Evolutionary conservation across 1,139 yeast genomes (phyloP).

Genomic region (Scheffersomyces segobiensis): DNA sequence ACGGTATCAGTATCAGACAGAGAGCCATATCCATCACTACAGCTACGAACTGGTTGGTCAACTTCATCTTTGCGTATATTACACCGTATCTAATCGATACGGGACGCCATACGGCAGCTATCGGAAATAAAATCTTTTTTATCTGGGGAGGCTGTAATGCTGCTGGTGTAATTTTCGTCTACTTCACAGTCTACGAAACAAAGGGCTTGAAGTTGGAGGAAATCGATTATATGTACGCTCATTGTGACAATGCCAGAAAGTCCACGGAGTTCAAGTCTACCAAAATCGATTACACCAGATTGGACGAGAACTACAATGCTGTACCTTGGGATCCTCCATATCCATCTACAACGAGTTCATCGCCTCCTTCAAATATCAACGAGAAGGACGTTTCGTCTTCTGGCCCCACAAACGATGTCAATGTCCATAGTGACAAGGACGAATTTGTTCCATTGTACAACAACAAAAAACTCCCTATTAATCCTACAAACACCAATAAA

Average conservation of each 20-base stretch:
- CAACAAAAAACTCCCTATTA: background rate
- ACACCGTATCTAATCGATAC: constrained; percentile 72
- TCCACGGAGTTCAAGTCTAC: constrained; percentile 43
- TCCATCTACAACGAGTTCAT: constrained; percentile 2
- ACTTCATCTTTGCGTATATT: constrained; percentile 68
- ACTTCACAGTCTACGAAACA: constrained; percentile 45
- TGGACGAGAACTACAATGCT: constrained; percentile 11
- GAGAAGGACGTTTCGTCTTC: constrained; percentile 10
- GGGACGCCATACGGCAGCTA: constrained; percentile 60
- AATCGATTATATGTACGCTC: constrained; percentile 39
- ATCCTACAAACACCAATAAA: background rate
- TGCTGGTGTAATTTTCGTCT: constrained; percentile 45
- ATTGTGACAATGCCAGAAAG: constrained; percentile 45
- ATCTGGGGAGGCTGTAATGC: constrained; percentile 72
- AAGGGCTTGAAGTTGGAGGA: constrained; percentile 50
- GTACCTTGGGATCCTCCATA: constrained; percentile 6
- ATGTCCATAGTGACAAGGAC: background rate
- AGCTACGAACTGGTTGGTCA: constrained; percentile 77
- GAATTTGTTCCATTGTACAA: constrained; percentile 3
- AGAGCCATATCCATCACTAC: constrained; percentile 73
- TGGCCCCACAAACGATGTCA: constrained; percentile 6
- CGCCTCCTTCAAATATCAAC: constrained; percentile 1
- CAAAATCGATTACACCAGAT: constrained; percentile 30
- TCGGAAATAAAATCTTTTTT: constrained; percentile 69
- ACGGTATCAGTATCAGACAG: constrained; percentile 71